Conservation (phyloP, 305 asterid species). For the Salvia sclarea region DNA sequence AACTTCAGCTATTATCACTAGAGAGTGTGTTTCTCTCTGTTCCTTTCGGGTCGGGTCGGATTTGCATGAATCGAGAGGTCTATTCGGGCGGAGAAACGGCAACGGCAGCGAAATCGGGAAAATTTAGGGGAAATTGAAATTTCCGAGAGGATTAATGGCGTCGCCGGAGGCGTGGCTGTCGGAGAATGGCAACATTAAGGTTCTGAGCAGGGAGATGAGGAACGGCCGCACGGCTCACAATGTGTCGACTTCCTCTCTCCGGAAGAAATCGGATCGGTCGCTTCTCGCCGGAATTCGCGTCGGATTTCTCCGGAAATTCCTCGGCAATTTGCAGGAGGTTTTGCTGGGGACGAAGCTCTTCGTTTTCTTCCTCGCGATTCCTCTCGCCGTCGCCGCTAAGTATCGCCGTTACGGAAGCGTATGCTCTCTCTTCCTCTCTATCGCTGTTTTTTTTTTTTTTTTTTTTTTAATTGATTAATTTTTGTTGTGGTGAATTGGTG, state of each 20-base stretch:
- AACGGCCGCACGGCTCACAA: slow-evolving; percentile 64
- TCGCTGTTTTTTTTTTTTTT: neutral
- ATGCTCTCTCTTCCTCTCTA: neutral
- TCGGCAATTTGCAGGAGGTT: slow-evolving; percentile 67
- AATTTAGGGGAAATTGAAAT: neutral
- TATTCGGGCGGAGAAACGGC: neutral
- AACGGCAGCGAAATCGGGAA: neutral
- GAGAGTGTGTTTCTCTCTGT: neutral
- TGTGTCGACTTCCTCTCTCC: slow-evolving; percentile 63
- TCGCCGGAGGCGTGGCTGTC: slow-evolving; percentile 44
- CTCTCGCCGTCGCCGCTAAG: slow-evolving; percentile 63
- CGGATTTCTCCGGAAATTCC: slow-evolving; percentile 34
- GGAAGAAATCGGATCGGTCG: slow-evolving; percentile 65
- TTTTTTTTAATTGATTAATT: neutral
- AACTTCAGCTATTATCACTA: no score
- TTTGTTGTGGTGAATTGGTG: no score
- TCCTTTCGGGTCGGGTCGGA: neutral
- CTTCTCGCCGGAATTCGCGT: slow-evolving; percentile 46
- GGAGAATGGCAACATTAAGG: slow-evolving; percentile 58
- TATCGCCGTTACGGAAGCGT: slow-evolving; percentile 45
- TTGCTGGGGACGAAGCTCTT: slow-evolving; percentile 70
- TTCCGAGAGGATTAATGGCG: slow-evolving; percentile 26
- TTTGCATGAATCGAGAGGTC: neutral
- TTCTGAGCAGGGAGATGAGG: slow-evolving; percentile 45
- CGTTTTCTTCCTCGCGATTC: slow-evolving; percentile 60